Percentiles rank a stretch among this genome's conserved stretches.
Evolutionary conservation across 495 filamentous ascomycete genomes (phyloP).

Genomic region (Bryoglossum gracile): DNA sequence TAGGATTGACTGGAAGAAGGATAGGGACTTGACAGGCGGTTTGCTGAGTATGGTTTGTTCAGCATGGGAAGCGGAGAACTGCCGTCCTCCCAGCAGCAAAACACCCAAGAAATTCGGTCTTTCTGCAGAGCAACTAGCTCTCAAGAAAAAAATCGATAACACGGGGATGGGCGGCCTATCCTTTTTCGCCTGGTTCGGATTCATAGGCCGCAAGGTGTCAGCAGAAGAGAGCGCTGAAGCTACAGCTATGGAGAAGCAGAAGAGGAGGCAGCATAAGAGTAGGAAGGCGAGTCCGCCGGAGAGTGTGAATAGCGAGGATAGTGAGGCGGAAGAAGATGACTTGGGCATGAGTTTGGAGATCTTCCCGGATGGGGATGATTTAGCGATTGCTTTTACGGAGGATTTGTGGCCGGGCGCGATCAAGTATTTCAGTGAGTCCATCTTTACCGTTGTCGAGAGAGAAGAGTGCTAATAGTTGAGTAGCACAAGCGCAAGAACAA

Average conservation of each 20-base stretch:
- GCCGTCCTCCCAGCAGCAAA: constrained; percentile 31
- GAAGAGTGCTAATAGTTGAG: constrained; percentile 4
- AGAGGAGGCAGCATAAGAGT: constrained; percentile 47
- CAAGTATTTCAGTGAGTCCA: constrained; percentile 77
- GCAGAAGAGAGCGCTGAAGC: constrained; percentile 62
- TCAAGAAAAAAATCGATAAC: constrained; percentile 47
- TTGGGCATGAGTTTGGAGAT: constrained; percentile 58
- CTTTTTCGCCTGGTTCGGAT: constrained; percentile 89
- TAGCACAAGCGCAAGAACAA: constrained; percentile 56
- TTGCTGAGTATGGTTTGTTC: constrained; percentile 62
- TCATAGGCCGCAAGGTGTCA: constrained; percentile 54
- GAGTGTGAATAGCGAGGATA: constrained; percentile 27
- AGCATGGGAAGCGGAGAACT: constrained; percentile 62
- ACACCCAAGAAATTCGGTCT: constrained; percentile 40
- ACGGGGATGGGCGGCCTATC: constrained; percentile 52
- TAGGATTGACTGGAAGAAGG: constrained; percentile 79
- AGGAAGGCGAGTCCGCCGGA: constrained; percentile 10
- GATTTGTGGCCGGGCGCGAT: constrained; percentile 83
- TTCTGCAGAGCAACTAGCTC: constrained; percentile 37
- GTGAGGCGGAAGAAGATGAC: constrained; percentile 45
- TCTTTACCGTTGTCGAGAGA: not conserved
- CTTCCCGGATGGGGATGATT: constrained; percentile 70
- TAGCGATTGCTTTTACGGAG: constrained; percentile 73
- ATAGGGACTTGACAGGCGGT: constrained; percentile 74
- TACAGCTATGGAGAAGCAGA: constrained; percentile 48